A percentile compares a stretch with the other conserved stretches of the same genome.
phyloP scores from a whole-genome alignment of 352 stramenopile genomes.

The Pythium coloratum region DNA sequence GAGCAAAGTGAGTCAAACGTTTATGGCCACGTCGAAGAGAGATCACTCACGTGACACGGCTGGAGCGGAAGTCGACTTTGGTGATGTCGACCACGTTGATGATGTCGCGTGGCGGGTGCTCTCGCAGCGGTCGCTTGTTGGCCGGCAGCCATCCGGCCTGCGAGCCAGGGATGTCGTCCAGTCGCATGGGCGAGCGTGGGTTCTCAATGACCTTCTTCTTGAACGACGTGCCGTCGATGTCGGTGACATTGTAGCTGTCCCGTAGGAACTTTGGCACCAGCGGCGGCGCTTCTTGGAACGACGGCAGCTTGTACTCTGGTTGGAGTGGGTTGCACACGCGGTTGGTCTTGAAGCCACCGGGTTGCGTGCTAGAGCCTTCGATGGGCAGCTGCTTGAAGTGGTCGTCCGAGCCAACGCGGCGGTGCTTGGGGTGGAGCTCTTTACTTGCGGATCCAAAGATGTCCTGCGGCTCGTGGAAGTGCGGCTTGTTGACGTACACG shows the following conservation, averaged over 20 bases:
- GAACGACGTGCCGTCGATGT: conserved; percentile 68
- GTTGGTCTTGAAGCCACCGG: conserved; percentile 62
- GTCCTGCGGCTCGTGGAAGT: conserved; percentile 62
- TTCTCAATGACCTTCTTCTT: conserved; percentile 44
- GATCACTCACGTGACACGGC: conserved; percentile 58
- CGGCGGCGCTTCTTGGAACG: conserved; percentile 41
- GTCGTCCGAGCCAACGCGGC: conserved; percentile 50
- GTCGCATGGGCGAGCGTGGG: conserved; percentile 44
- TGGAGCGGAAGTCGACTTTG: conserved; percentile 70
- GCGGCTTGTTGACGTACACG: conserved; percentile 63
- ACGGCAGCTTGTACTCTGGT: conserved; percentile 62
- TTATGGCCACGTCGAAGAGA: not conserved
- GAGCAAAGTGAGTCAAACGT: too few relatives aligned
- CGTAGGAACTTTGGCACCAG: conserved; percentile 66
- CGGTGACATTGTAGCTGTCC: conserved; percentile 70
- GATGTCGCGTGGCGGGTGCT: conserved; percentile 61
- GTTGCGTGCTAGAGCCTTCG: conserved; percentile 48
- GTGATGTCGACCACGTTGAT: conserved; percentile 67
- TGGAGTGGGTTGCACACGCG: conserved; percentile 61
- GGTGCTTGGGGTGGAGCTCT: conserved; percentile 54
- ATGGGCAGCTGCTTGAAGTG: conserved; percentile 73
- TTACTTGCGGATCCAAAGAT: conserved; percentile 62
- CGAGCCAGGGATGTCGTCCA: conserved; percentile 59
- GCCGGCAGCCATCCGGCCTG: conserved; percentile 54
- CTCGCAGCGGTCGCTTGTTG: conserved; percentile 51